phyloP scores from a whole-genome alignment of 1,284 basidiomycete species.

The Peniophora sp. region DNA sequence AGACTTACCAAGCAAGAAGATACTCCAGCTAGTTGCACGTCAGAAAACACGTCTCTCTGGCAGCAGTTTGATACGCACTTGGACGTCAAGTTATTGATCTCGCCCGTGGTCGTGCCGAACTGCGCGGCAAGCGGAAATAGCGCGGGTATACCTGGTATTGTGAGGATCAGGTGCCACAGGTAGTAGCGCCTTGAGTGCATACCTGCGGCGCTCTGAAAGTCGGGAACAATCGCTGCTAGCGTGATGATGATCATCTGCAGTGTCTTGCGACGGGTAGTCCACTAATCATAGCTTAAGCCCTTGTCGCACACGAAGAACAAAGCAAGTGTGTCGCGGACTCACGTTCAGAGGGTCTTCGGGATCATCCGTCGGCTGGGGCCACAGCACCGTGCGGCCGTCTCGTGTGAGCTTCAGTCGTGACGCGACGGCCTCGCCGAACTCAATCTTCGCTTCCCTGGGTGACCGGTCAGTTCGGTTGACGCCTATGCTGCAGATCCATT shows the following conservation, averaged over 20 bases:
- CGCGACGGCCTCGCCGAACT: constrained; percentile 43
- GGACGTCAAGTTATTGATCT: constrained; percentile 58
- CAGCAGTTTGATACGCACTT: constrained; percentile 36
- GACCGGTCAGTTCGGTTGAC: background rate
- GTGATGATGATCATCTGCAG: constrained; percentile 53
- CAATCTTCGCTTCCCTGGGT: constrained; percentile 43
- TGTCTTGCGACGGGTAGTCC: constrained; percentile 30
- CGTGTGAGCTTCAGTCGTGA: constrained; percentile 36
- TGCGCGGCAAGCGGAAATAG: constrained; percentile 54
- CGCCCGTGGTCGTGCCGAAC: constrained; percentile 47
- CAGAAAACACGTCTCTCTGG: too few species aligned
- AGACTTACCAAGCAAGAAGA: constrained; percentile 49
- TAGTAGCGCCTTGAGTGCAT: constrained; percentile 8
- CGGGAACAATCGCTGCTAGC: constrained; percentile 59
- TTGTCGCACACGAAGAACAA: background rate
- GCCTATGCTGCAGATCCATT: background rate
- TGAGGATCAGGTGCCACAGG: background rate
- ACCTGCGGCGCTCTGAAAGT: constrained; percentile 65
- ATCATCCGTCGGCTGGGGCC: constrained; percentile 60
- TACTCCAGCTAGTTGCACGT: constrained; percentile 67
- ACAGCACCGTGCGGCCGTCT: constrained; percentile 43
- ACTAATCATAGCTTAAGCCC: constrained; percentile 13
- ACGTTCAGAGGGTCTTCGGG: constrained; percentile 63
- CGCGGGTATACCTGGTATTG: constrained; percentile 43
- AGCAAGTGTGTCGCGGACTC: constrained; percentile 11